Base-by-base conservation (phyloP, 2,329 filamentous ascomycete genomes). In the Blastomyces percursus region DNA sequence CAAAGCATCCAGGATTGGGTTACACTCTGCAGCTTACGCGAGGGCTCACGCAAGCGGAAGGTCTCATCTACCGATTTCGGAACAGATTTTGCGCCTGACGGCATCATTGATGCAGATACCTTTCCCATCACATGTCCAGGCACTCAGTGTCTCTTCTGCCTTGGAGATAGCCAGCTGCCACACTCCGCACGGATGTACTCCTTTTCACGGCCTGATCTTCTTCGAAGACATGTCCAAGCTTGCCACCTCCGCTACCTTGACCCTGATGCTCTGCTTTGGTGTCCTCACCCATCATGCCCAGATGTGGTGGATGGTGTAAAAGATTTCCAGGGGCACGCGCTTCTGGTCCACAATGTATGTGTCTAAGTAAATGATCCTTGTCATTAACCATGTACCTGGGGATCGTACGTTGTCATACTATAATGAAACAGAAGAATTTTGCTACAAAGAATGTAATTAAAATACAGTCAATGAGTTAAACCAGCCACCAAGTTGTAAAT, bases 141-240 rank as follows among this genome's bases (percentile, higher is more conserved):
- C n/a, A n/a, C n/a, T n/a, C n/a, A n/a, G n/a, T n/a, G n/a, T n/a
- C n/a, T n/a, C n/a, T n/a, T n/a, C n/a, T n/a, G n/a, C n/a, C n/a
- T n/a, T n/a, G n/a, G n/a, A n/a, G n/a, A n/a, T n/a, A n/a, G n/a
- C n/a, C n/a, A n/a, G n/a, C 44, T 62, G 46, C 54, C 61, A 3
- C 54, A 35, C 21, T 50, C 42, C 21, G 54, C 38, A 19, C 52
- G 54, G 21, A 62, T 59, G 2, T 62, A 62, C 35, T 62, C 55
- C 14, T 62, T 62, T 38, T 62, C 44, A 50, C 44, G 52, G 27
- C 44, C 52, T 12, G 52, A 59, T 21, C 52, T 59, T 51, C 55
- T 62, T 24, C 21, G 52, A 50, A 62, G 61, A 50, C 40, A 62
- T 24, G 21, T 62, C 19, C 61, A 62, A 42, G 55, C 59, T 59